phyloP scores from a whole-genome alignment of 306 rosid species.

The Prunus kanzakura region DNA sequence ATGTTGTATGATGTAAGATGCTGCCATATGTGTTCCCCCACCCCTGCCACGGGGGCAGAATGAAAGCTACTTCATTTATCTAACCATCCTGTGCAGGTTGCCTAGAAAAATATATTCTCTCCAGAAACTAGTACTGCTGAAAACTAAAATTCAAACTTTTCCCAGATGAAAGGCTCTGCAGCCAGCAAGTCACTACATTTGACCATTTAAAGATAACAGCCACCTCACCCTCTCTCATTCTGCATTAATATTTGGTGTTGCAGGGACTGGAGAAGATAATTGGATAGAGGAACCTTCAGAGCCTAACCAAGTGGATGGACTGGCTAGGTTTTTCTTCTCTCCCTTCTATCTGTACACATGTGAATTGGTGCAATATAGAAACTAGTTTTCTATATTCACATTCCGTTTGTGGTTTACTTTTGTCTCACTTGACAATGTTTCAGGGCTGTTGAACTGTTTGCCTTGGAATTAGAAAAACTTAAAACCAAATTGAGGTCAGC shows the following conservation, averaged over 20 bases:
- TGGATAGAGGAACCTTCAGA: slow-evolving; percentile 52
- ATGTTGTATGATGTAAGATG: neutral
- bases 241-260: neutral
- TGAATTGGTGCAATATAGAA: slow-evolving; percentile 10
- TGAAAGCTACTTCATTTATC: neutral
- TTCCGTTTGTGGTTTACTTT: slow-evolving; percentile 18
- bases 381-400: neutral
- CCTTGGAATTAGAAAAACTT: slow-evolving; percentile 58
- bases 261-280: slow-evolving; percentile 55
- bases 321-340: slow-evolving; percentile 57
- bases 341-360: neutral
- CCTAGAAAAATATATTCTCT: slow-evolving; percentile 30
- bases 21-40: neutral
- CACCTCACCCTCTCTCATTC: slow-evolving; percentile 33
- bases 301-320: slow-evolving; percentile 56
- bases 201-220: slow-evolving; percentile 22
- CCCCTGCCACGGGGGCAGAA: neutral
- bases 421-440: slow-evolving; percentile 25
- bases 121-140: slow-evolving; percentile 23
- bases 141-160: slow-evolving; percentile 36
- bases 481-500: slow-evolving; percentile 64
- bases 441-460: slow-evolving; percentile 76
- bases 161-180: slow-evolving; percentile 49
- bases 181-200: slow-evolving; percentile 39
- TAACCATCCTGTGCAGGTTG: slow-evolving; percentile 39